Percentiles rank a stretch among this genome's conserved stretches.
Evolutionary conservation across 768 basidiomycete genomes (phyloP).

Genomic region (Boletus tylopilopsis): DNA sequence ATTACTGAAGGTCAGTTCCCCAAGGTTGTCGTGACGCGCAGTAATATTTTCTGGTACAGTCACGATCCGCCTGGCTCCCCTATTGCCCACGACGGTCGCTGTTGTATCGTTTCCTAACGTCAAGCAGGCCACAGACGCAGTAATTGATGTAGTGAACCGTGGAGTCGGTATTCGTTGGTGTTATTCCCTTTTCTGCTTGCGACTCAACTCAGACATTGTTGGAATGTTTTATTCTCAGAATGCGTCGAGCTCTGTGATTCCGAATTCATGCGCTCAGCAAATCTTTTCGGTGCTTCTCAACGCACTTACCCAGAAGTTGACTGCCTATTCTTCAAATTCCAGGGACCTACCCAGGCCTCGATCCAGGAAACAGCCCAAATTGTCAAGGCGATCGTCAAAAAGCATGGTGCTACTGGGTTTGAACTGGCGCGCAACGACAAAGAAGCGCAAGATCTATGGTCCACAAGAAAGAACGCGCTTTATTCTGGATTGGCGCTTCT

Average conservation of each 20-base stretch:
- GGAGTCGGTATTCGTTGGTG: slow-evolving; percentile 75
- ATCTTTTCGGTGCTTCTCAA: slow-evolving; percentile 49
- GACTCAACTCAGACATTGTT: not conserved
- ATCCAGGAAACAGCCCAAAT: slow-evolving; percentile 60
- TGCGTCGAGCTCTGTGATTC: slow-evolving; percentile 84
- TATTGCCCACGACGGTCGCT: slow-evolving; percentile 80
- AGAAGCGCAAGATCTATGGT: slow-evolving; percentile 74
- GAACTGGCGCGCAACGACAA: slow-evolving; percentile 57
- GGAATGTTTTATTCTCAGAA: slow-evolving; percentile 39
- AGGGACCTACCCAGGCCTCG: slow-evolving; percentile 58
- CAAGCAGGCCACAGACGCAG: slow-evolving; percentile 68
- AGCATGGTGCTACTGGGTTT: slow-evolving; percentile 67
- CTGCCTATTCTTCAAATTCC: slow-evolving; percentile 85
- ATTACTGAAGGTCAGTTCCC: slow-evolving; percentile 67
- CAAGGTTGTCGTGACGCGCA: not conserved
- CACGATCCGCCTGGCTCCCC: slow-evolving; percentile 76
- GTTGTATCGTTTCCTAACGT: slow-evolving; percentile 80
- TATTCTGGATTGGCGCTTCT: slow-evolving; percentile 53
- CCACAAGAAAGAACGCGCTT: slow-evolving; percentile 64
- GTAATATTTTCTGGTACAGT: slow-evolving; percentile 36
- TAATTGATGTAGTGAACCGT: slow-evolving; percentile 63
- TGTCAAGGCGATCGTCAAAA: slow-evolving; percentile 53
- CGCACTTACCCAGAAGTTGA: slow-evolving; percentile 61
- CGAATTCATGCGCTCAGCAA: slow-evolving; percentile 59
- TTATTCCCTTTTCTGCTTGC: not conserved